These are phyloP conservation scores for Pseudocercospora ulei DNA, from an alignment of 2,329 filamentous ascomycete genomes.

Conservation along the genomic window DNA sequence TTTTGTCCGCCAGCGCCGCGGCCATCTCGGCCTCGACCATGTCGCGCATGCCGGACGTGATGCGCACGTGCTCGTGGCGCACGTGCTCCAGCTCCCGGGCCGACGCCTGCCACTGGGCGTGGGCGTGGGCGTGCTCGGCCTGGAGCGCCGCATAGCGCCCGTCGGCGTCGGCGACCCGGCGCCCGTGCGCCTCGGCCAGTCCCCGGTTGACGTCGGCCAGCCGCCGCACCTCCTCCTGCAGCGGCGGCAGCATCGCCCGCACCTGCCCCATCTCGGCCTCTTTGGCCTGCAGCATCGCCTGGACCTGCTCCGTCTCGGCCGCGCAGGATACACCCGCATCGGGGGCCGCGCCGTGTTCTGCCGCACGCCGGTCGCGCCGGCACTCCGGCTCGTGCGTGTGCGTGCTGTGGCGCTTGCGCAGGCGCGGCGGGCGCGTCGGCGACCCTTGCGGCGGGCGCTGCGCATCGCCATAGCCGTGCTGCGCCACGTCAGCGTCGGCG, in stretches of 20 bases:
- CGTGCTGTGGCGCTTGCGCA: conserved; percentile 96
- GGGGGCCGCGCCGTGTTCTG: conserved; percentile 71
- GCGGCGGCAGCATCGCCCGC: conserved; percentile 64
- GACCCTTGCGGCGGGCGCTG: conserved; percentile 70
- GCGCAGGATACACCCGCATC: conserved; percentile 45
- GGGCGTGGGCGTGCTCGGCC: conserved; percentile 50
- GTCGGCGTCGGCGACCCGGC: conserved; percentile 65
- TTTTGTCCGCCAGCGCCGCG: conserved; percentile 64
- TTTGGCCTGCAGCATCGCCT: conserved; percentile 68
- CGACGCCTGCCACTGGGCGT: conserved; percentile 48
- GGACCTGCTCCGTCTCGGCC: too few species aligned
- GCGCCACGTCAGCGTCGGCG: conserved; percentile 23
- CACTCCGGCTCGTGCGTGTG: conserved; percentile 83
- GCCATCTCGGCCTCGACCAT: conserved; percentile 54
- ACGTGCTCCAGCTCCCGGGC: conserved; percentile 60
- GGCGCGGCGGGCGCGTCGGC: conserved; percentile 85
- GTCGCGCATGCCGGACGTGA: conserved; percentile 54
- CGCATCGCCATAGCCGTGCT: conserved; percentile 92
- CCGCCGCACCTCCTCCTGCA: conserved; percentile 71
- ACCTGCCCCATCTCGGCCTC: conserved; percentile 72
- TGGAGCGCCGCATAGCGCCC: conserved; percentile 60
- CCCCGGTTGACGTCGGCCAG: conserved; percentile 74
- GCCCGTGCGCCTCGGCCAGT: conserved; percentile 65
- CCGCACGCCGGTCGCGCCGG: conserved; percentile 69
- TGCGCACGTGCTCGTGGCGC: conserved; percentile 52